phyloP scores from a whole-genome alignment of 1,139 yeast genomes.

The Taphrina populina region DNA sequence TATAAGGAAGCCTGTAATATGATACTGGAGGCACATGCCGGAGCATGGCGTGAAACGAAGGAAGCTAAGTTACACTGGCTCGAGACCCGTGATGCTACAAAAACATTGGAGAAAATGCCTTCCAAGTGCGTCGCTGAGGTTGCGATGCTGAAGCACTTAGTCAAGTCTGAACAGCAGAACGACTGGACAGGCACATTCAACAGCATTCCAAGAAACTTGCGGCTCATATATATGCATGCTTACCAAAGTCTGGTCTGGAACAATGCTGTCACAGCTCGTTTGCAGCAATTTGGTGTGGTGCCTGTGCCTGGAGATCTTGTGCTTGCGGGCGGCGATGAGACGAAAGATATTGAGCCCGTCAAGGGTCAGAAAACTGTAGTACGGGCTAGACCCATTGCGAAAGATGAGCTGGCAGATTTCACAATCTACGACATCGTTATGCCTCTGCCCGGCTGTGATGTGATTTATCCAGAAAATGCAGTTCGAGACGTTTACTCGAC shows the following conservation, averaged over 20 bases:
- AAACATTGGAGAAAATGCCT: slow-evolving; percentile 76
- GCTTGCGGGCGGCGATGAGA: slow-evolving; percentile 41
- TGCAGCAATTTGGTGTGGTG: slow-evolving; percentile 65
- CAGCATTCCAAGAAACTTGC: slow-evolving; percentile 76
- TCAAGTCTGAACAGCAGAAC: slow-evolving; percentile 47
- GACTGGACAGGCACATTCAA: slow-evolving; percentile 71
- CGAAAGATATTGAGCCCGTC: slow-evolving; percentile 41
- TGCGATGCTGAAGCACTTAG: slow-evolving; percentile 62
- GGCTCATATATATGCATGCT: slow-evolving; percentile 95
- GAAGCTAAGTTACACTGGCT: slow-evolving; percentile 62
- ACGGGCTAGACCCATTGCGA: slow-evolving; percentile 64
- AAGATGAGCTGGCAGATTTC: slow-evolving; percentile 59
- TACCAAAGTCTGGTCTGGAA: slow-evolving; percentile 97
- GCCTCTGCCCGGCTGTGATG: slow-evolving; percentile 93
- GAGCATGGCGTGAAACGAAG: slow-evolving; percentile 42
- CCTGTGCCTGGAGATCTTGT: slow-evolving; percentile 85
- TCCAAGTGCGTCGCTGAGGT: slow-evolving; percentile 81
- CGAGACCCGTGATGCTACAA: slow-evolving; percentile 63
- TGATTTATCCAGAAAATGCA: slow-evolving; percentile 72
- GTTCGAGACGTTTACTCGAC: slow-evolving; percentile 65
- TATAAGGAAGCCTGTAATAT: slow-evolving; percentile 80
- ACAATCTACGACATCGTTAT: slow-evolving; percentile 79
- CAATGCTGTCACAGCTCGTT: slow-evolving; percentile 72
- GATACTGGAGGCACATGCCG: slow-evolving; percentile 81
- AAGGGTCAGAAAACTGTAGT: slow-evolving; percentile 39